These are phyloP conservation scores for Pholiota microspora DNA, from an alignment of 768 basidiomycete genomes.

Conservation along the genomic window DNA sequence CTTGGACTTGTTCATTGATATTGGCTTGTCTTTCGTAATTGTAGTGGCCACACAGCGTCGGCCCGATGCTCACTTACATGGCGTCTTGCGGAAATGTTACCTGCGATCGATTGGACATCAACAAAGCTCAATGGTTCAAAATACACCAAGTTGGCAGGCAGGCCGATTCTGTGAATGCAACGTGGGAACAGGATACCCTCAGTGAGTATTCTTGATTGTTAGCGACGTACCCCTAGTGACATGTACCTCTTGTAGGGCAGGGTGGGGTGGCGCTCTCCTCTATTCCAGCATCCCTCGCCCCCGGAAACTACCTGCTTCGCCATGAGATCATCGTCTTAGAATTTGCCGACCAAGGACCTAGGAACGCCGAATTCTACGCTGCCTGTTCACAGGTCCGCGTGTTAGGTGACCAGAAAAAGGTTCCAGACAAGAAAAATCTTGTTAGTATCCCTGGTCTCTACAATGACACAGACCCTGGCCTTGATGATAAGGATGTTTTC, in stretches of 20 bases:
- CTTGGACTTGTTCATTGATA: neutral
- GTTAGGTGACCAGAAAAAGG: constrained; percentile 50
- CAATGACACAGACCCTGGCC: constrained; percentile 65
- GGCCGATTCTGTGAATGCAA: constrained; percentile 18
- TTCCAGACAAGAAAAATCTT: constrained; percentile 43
- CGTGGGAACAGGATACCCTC: constrained; percentile 55
- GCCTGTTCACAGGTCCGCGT: constrained; percentile 61
- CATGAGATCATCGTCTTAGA: constrained; percentile 82
- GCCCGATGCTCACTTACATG: constrained; percentile 76
- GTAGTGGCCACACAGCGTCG: constrained; percentile 53
- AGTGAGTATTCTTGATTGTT: constrained; percentile 33
- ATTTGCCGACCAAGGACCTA: constrained; percentile 39
- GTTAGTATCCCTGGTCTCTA: constrained; percentile 75
- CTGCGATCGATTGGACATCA: constrained; percentile 59
- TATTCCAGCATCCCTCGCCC: constrained; percentile 49
- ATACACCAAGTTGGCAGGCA: constrained; percentile 51
- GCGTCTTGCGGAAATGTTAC: constrained; percentile 54
- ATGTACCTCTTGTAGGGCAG: constrained; percentile 27
- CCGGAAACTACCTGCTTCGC: constrained; percentile 74
- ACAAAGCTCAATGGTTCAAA: constrained; percentile 74
- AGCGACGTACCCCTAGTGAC: neutral
- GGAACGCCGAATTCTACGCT: constrained; percentile 80
- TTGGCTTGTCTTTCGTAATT: neutral
- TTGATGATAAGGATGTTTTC: constrained; percentile 44
- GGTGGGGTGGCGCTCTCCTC: constrained; percentile 39